phyloP scores from a whole-genome alignment of 345 rosid species.

The Eucalyptus microcorys region DNA sequence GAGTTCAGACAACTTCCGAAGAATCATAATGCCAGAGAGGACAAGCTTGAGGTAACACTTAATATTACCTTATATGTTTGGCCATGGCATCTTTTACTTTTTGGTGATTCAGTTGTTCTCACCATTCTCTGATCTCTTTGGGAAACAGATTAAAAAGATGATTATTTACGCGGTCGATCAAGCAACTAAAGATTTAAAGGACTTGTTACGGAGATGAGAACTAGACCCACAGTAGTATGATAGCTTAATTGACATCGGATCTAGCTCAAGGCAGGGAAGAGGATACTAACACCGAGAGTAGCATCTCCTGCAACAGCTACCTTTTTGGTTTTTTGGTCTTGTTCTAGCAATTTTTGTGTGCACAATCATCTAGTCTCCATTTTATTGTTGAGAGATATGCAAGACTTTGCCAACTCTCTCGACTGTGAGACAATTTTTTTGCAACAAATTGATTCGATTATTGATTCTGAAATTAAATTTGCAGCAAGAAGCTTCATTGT shows the following conservation, averaged over 20 bases:
- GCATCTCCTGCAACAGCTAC: neutral
- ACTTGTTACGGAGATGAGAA: neutral
- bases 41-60: constrained; percentile 68
- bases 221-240: neutral
- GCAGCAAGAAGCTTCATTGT: neutral
- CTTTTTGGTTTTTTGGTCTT: neutral
- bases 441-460: neutral
- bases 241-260: neutral
- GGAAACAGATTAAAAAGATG: constrained; percentile 73
- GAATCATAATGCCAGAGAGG: constrained; percentile 73
- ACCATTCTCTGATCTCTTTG: neutral
- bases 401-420: neutral
- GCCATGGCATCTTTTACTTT: neutral
- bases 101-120: neutral
- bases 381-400: neutral
- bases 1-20: constrained; percentile 81
- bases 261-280: neutral
- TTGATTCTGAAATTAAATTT: neutral
- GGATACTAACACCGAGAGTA: neutral
- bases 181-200: constrained; percentile 4
- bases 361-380: neutral
- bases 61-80: neutral
- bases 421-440: neutral
- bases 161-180: constrained; percentile 39
- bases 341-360: neutral